A percentile compares a stretch with the other conserved stretches of the same genome.
phyloP scores from a whole-genome alignment of 2,329 filamentous ascomycete genomes.

The Aureobasidium sp. region DNA sequence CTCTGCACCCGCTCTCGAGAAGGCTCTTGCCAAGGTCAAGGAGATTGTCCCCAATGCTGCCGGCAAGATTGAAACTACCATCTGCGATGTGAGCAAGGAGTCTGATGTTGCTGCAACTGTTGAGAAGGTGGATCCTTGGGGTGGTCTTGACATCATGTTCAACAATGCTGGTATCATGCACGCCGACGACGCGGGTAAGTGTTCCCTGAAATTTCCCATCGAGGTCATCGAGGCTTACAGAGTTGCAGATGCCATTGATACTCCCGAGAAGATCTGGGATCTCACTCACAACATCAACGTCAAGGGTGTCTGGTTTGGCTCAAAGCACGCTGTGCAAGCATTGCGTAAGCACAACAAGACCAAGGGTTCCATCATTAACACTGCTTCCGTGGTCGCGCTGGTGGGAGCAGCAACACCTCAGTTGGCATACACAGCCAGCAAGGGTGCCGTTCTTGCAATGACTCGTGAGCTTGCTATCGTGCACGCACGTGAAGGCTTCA shows the following conservation, averaged over 20 bases:
- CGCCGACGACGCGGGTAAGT: constrained; percentile 47
- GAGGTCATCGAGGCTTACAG: neutral
- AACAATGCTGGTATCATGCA: constrained; percentile 99
- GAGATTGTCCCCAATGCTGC: constrained; percentile 53
- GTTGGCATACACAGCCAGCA: constrained; percentile 87
- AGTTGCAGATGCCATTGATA: constrained; percentile 58
- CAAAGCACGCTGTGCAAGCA: constrained; percentile 81
- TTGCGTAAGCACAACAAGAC: constrained; percentile 74
- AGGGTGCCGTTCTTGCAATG: constrained; percentile 84
- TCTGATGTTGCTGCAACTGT: constrained; percentile 67
- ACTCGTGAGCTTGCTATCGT: constrained; percentile 88
- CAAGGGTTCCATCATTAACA: constrained; percentile 81
- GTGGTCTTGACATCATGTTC: constrained; percentile 86
- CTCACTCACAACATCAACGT: constrained; percentile 91
- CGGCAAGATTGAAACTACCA: constrained; percentile 53
- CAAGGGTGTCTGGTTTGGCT: constrained; percentile 95
- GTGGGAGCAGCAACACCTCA: constrained; percentile 84
- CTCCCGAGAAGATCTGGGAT: constrained; percentile 88
- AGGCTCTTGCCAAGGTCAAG: constrained; percentile 66
- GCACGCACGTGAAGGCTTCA: constrained; percentile 79
- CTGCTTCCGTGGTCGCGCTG: constrained; percentile 78
- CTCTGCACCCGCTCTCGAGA: constrained; percentile 68
- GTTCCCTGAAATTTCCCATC: neutral
- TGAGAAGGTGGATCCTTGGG: constrained; percentile 71
- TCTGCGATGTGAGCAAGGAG: constrained; percentile 82